A percentile compares a stretch with the other conserved stretches of the same genome.
These are phyloP conservation scores for Trichosporon coremiiforme DNA, from an alignment of 1,284 basidiomycete species.

Conservation along the genomic window DNA sequence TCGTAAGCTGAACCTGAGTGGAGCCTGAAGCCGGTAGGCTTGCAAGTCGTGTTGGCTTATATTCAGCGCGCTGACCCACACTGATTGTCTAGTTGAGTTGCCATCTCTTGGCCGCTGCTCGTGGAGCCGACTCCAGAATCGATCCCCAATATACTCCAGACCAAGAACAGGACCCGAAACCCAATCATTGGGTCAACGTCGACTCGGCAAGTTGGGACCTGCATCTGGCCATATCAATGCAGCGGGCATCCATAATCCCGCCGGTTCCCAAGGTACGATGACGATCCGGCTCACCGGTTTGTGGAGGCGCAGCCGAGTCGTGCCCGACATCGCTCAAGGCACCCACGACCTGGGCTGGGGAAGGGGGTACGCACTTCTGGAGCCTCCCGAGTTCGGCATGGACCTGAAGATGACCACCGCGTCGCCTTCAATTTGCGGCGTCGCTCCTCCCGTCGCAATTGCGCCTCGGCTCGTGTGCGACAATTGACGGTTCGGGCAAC, in stretches of 20 bases:
- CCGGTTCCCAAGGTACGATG: not conserved
- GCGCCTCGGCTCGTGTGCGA: not conserved
- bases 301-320: not conserved
- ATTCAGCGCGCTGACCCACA: not conserved
- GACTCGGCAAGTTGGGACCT: not conserved
- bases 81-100: not conserved
- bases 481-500: not conserved
- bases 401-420: conserved; percentile 1
- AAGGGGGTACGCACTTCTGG: not conserved
- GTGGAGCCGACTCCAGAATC: not conserved
- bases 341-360: not conserved
- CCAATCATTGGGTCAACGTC: not conserved
- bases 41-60: not conserved
- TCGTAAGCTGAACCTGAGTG: not conserved
- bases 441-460: not conserved
- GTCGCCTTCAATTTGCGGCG: not conserved
- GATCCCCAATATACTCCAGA: not conserved
- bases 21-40: not conserved
- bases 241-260: not conserved
- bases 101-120: not conserved
- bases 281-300: not conserved
- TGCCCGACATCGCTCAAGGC: not conserved
- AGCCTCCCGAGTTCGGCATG: conserved; percentile 9
- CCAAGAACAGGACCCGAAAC: conserved; percentile 1
- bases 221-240: not conserved